Conservation (phyloP, 305 asterid genomes). For the Fraxinus dipetala region DNA sequence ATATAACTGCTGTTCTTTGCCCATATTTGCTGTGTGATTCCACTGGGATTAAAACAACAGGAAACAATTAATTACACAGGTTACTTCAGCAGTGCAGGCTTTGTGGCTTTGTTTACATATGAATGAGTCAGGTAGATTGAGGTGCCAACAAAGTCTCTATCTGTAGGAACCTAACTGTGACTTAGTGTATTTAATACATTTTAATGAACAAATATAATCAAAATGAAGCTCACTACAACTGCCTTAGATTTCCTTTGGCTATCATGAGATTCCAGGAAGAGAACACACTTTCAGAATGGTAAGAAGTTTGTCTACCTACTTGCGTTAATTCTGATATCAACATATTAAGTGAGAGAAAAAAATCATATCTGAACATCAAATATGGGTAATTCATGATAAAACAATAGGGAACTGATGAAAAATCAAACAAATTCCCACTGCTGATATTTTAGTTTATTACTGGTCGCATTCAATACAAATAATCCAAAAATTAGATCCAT, state of each 20-base stretch:
- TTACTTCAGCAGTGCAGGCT: slow-evolving; percentile 7
- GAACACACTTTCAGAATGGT: neutral
- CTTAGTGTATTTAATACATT: neutral
- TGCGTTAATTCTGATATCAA: neutral
- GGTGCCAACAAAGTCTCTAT: slow-evolving; percentile 2
- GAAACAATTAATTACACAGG: slow-evolving; percentile 11
- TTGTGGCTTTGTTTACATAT: neutral
- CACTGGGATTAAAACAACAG: slow-evolving; percentile 48
- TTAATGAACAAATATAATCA: neutral
- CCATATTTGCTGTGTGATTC: slow-evolving; percentile 86
- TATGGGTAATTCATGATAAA: neutral
- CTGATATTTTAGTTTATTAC: neutral
- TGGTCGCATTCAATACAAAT: neutral
- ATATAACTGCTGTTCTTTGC: slow-evolving; percentile 83
- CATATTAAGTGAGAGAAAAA: slow-evolving; percentile 4
- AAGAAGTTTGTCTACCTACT: neutral
- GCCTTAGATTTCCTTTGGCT: neutral
- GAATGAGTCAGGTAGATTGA: neutral
- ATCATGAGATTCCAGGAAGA: neutral
- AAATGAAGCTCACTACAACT: neutral
- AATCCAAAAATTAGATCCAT: slow-evolving; percentile 10
- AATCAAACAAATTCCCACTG: neutral
- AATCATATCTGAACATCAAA: neutral
- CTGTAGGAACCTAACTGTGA: neutral
- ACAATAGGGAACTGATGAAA: neutral